These are phyloP conservation scores for Coprinopsis marcescibilis DNA, from an alignment of 768 basidiomycete species.

Conservation along the genomic window DNA sequence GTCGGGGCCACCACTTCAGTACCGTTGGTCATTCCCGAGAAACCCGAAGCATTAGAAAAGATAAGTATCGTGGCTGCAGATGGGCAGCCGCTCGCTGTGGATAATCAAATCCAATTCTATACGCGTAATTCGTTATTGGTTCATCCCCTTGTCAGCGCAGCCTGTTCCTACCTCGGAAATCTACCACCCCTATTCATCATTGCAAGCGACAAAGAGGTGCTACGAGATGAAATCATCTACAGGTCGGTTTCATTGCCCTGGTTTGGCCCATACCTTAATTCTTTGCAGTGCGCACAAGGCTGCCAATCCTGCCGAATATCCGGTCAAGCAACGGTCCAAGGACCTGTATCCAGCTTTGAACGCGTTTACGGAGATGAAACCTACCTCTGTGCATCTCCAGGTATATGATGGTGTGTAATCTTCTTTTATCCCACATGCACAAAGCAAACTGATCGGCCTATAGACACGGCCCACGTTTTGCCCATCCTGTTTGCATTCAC, in stretches of 20 bases:
- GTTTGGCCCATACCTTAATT: neutral
- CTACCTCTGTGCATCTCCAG: constrained; percentile 87
- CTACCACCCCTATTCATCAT: constrained; percentile 83
- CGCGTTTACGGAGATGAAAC: constrained; percentile 45
- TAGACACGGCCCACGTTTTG: constrained; percentile 68
- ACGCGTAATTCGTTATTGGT: constrained; percentile 68
- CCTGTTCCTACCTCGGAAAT: constrained; percentile 79
- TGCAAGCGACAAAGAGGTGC: constrained; percentile 84
- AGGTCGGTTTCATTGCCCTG: constrained; percentile 39
- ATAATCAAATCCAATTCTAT: constrained; percentile 82
- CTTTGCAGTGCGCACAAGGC: constrained; percentile 79
- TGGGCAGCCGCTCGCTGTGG: constrained; percentile 51
- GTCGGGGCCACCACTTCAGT: constrained; percentile 44
- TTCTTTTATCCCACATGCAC: constrained; percentile 11
- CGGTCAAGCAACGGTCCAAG: constrained; percentile 37
- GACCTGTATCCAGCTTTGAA: constrained; percentile 51
- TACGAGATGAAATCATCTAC: constrained; percentile 90
- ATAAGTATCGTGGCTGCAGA: constrained; percentile 38
- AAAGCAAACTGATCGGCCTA: constrained; percentile 12
- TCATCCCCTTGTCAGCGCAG: constrained; percentile 83
- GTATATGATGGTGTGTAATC: constrained; percentile 74
- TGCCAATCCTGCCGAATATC: constrained; percentile 70
- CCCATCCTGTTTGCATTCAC: constrained; percentile 73
- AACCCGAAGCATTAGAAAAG: constrained; percentile 12
- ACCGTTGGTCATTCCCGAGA: constrained; percentile 32